A percentile compares a stretch with the other conserved stretches of the same genome.
phyloP scores from a whole-genome alignment of 75 land plant species.

The Selaginella moellendorffii region DNA sequence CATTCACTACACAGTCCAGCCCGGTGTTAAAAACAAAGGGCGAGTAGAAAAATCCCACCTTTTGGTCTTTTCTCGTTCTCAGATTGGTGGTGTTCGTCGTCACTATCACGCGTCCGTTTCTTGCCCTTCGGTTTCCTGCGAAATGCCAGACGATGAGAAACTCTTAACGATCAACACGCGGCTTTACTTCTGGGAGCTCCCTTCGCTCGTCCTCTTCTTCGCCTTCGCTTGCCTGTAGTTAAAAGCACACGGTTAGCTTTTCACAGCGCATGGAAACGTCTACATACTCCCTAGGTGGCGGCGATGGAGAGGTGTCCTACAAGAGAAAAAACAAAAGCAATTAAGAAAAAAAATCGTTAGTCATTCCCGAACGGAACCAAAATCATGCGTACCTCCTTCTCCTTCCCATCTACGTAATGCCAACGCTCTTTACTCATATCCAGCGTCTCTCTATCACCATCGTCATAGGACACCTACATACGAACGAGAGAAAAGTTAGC shows the following conservation, averaged over 20 bases:
- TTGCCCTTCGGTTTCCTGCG: neutral
- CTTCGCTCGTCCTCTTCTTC: neutral
- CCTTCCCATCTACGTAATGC: conserved; percentile 22
- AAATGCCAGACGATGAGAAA: no score
- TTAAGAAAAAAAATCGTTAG: no score
- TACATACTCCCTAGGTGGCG: neutral
- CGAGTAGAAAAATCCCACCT: neutral
- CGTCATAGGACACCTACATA: conserved; percentile 59
- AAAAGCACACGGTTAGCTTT: neutral
- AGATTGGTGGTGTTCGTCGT: neutral
- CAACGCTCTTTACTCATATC: conserved; percentile 59
- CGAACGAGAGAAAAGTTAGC: neutral
- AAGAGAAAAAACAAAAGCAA: neutral
- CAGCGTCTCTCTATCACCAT: conserved; percentile 80
- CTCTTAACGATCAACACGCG: no score
- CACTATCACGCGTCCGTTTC: neutral
- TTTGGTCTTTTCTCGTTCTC: neutral
- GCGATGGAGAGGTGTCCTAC: neutral
- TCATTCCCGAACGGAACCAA: no score
- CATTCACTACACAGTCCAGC: neutral
- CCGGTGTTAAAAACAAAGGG: neutral
- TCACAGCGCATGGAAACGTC: no score
- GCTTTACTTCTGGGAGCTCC: no score
- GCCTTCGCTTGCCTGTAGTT: neutral
- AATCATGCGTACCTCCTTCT: no score